Percentiles rank a stretch among this genome's conserved stretches.
Evolutionary conservation across 1,284 basidiomycete genomes (phyloP).

Genomic region (Ceratobasidium sp.): DNA sequence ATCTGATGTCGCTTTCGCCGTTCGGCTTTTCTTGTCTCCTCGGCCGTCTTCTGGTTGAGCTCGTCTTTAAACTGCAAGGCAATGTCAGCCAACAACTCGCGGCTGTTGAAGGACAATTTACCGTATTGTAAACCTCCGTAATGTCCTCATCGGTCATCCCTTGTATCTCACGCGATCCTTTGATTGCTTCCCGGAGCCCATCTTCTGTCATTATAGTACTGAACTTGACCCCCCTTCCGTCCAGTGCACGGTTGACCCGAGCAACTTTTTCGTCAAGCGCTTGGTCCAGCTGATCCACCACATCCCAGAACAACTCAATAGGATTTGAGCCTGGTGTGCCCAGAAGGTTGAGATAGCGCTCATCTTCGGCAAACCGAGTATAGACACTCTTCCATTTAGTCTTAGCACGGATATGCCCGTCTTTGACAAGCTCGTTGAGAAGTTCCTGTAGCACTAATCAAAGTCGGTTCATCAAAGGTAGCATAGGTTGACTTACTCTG

Average conservation of each 20-base stretch:
- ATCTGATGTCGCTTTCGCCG: constrained; percentile 85
- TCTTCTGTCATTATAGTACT: constrained; percentile 64
- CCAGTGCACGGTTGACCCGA: constrained; percentile 66
- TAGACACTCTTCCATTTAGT: constrained; percentile 93
- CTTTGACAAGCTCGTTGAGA: constrained; percentile 70
- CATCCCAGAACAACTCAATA: constrained; percentile 95
- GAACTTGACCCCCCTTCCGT: constrained; percentile 60
- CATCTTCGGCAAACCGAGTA: constrained; percentile 75
- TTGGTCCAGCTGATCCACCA: constrained; percentile 86
- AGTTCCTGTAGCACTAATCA: constrained; percentile 58
- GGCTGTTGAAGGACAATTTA: constrained; percentile 52
- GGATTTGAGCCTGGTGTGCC: constrained; percentile 94
- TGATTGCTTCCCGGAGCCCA: constrained; percentile 59
- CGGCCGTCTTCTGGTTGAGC: constrained; percentile 68
- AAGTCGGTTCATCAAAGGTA: neutral
- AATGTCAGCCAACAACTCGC: constrained; percentile 3
- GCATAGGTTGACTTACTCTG: constrained; percentile 59
- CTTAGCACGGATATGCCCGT: constrained; percentile 77
- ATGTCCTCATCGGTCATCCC: constrained; percentile 63
- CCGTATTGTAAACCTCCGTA: constrained; percentile 68
- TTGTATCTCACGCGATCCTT: constrained; percentile 58
- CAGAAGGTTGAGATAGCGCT: constrained; percentile 83
- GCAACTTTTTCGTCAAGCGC: constrained; percentile 79
- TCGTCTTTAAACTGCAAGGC: constrained; percentile 36
- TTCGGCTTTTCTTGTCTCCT: constrained; percentile 82